Evolutionary conservation across 2,329 filamentous ascomycete genomes (phyloP).

Genomic region (Aplosporella prunicola): DNA sequence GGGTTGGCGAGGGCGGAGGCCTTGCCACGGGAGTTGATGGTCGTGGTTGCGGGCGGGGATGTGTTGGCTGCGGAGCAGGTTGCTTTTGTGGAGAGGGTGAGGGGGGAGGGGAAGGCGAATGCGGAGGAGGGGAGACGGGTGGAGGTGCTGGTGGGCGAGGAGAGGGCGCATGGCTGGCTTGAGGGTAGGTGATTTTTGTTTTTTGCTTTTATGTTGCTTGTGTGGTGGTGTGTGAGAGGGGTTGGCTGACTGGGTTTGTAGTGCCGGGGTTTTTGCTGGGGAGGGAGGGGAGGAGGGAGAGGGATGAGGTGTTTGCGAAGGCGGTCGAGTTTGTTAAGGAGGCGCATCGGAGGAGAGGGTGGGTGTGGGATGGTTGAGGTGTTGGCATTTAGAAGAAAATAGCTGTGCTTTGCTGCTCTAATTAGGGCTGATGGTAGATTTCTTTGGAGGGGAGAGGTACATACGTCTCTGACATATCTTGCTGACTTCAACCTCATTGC

Average conservation of each 20-base stretch:
- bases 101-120: constrained; percentile 19
- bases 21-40: constrained; percentile 31
- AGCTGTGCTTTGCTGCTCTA: not conserved
- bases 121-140: constrained; percentile 16
- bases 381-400: not conserved
- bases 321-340: constrained; percentile 13
- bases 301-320: constrained; percentile 12
- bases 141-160: constrained; percentile 20
- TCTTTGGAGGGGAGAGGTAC: not conserved
- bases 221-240: not conserved
- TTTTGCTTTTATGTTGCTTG: not conserved
- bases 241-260: not conserved
- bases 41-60: constrained; percentile 34
- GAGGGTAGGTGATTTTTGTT: constrained; percentile 15
- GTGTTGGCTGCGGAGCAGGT: constrained; percentile 35
- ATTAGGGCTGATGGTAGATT: not conserved
- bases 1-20: constrained; percentile 25
- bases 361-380: not conserved
- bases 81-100: constrained; percentile 28
- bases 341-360: constrained; percentile 13
- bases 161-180: constrained; percentile 25
- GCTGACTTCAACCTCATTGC: no score
- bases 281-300: constrained; percentile 14
- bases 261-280: constrained; percentile 15
- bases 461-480: no score